Base-by-base conservation (phyloP, 2,329 filamentous ascomycete species). In the Trichoderma sp. region DNA sequence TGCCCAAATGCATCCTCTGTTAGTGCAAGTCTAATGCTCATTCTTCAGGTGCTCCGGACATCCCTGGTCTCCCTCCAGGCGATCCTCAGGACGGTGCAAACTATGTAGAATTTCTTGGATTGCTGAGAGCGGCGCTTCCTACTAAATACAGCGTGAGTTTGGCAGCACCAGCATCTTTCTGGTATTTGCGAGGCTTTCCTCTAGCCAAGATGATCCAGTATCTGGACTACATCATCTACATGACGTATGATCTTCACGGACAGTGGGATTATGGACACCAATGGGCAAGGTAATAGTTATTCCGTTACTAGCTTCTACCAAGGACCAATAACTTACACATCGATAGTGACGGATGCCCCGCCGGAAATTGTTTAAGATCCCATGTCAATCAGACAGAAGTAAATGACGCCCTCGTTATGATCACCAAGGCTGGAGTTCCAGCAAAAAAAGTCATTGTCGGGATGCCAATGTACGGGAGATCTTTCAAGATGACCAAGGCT, bases 341-440 rank as follows among this genome's bases (percentile, higher is more conserved):
- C 11, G 14, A 43, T 43, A 43, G 40, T 8, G 70, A 74, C 0
- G 75, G 74, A 4, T 81, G 78, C 37, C 49, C 43, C 0, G 69
- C 63, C 7, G 79, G 79, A 3, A 79, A 78, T 64, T 81, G 78
- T 67, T 75, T 82, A 0, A 74, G 77, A 6, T 76, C 74, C 3
- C 79, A 81, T 19, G 68, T 81, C 60, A 82, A 82, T 65, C 40
- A 74, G 11, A 81, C 75, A 1, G 80, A 83, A 65, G 80, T 78
- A 0, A 61, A 68, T 0, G 71, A 72, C 16, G 70, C 80, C n/a
- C 64, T 68, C 7, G 47, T 56, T 5, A 68, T 68, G 64, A 74
- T 79, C 29, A 80, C 78, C 5, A 79, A 79, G 56, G 78, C 78
- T 0, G 78, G 77, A 2, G 77, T 79, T 0, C 71, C 74, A 0